A percentile compares a stretch with the other conserved stretches of the same genome.
Conservation (phyloP, 208 protist genomes). For the Angomonas deanei region DNA sequence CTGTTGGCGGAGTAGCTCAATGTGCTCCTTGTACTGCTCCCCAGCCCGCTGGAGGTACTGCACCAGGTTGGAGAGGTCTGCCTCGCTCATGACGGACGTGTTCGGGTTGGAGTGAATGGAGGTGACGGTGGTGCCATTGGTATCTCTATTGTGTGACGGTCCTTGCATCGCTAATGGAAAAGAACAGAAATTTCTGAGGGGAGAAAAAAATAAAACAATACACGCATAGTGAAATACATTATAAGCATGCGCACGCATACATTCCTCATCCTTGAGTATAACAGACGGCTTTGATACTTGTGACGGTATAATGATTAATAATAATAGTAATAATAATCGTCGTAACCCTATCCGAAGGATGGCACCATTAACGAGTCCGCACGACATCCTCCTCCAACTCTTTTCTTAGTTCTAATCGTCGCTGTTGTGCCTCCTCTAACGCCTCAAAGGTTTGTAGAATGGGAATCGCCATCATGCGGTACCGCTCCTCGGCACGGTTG, state of each 20-base stretch:
- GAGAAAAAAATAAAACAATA: constrained; percentile 11
- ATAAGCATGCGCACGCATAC: no score
- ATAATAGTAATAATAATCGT: not conserved
- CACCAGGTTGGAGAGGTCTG: constrained; percentile 31
- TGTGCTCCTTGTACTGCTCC: constrained; percentile 52
- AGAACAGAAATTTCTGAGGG: not conserved
- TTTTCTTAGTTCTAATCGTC: constrained; percentile 26
- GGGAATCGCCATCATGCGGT: constrained; percentile 65
- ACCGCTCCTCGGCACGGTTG: constrained; percentile 67
- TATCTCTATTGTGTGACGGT: not conserved
- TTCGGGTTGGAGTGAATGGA: not conserved
- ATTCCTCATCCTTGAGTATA: no score
- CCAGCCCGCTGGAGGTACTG: constrained; percentile 57
- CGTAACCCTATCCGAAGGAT: not conserved
- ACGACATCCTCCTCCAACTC: constrained; percentile 82
- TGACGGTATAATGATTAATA: no score
- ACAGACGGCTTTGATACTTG: no score
- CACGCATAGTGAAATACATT: no score
- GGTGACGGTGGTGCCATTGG: not conserved
- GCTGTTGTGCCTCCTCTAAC: constrained; percentile 56
- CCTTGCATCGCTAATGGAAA: not conserved
- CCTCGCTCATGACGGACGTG: not conserved
- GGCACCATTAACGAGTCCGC: constrained; percentile 10
- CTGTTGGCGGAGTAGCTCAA: constrained; percentile 52
- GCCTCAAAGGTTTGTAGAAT: constrained; percentile 78